Conservation (phyloP, 371 early-diverging fungal species). For the Quaeritorhiza haematococci region DNA sequence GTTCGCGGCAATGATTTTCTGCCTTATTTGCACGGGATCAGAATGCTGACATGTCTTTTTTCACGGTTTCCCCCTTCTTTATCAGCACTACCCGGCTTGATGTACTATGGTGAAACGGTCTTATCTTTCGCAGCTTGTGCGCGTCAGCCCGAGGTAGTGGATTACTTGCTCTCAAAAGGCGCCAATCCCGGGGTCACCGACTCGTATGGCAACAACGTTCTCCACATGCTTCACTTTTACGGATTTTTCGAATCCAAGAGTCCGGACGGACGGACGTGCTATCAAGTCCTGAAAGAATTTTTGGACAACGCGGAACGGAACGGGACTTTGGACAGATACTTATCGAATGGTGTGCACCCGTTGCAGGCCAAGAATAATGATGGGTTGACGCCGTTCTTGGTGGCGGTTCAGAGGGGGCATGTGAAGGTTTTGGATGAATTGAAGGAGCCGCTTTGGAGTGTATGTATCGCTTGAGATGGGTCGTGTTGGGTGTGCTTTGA, state of each 20-base stretch:
- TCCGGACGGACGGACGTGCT: no score
- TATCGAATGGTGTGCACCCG: conserved; percentile 10
- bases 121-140: conserved; percentile 13
- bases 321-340: no score
- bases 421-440: conserved; percentile 5
- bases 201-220: conserved; percentile 12
- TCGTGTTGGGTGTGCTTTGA: no score
- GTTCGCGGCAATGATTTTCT: no score
- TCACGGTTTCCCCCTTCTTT: no score
- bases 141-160: conserved; percentile 1
- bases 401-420: conserved; percentile 13
- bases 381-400: conserved; percentile 10
- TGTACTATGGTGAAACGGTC: conserved; percentile 15
- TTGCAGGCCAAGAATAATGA: conserved; percentile 16
- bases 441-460: conserved; percentile 14
- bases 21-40: no score
- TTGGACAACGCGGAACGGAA: no score
- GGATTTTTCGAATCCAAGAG: conserved; percentile 4
- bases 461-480: no score
- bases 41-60: no score
- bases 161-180: conserved; percentile 6
- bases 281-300: no score
- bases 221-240: conserved; percentile 14
- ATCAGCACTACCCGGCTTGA: no score
- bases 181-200: neutral